Conservation (phyloP, 305 asterid species). For the Fraxinus angustifolia region DNA sequence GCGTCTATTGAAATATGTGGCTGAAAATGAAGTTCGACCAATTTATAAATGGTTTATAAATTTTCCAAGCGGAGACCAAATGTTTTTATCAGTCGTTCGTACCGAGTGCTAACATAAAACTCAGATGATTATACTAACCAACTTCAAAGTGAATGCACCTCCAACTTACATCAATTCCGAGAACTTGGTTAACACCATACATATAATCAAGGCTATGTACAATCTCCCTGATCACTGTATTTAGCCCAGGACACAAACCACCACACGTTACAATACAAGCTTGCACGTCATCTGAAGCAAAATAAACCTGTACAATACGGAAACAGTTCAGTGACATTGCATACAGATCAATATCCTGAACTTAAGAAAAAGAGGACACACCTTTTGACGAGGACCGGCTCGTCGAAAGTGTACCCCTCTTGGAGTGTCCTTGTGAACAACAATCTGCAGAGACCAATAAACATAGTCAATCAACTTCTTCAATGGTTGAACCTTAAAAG, state of each 20-base stretch:
- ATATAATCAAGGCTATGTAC: slow-evolving; percentile 68
- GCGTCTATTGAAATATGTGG: background rate
- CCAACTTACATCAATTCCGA: slow-evolving; percentile 68
- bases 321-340: slow-evolving; percentile 18
- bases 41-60: background rate
- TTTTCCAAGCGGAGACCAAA: background rate
- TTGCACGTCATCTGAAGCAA: slow-evolving; percentile 60
- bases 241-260: slow-evolving; percentile 76
- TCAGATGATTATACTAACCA: slow-evolving; percentile 13
- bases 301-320: slow-evolving; percentile 47
- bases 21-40: background rate
- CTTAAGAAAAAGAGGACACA: slow-evolving; percentile 20
- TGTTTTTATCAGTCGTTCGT: background rate
- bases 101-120: slow-evolving; percentile 8
- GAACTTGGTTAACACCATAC: slow-evolving; percentile 61
- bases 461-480: slow-evolving; percentile 9
- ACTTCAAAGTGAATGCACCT: background rate
- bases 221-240: slow-evolving; percentile 78
- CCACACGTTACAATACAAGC: slow-evolving; percentile 86
- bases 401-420: slow-evolving; percentile 88
- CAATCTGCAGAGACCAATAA: slow-evolving; percentile 44
- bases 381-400: slow-evolving; percentile 94
- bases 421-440: slow-evolving; percentile 71
- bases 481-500: slow-evolving; percentile 2
- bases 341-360: slow-evolving; percentile 6